Evolutionary conservation across 2,329 filamentous ascomycete species (phyloP).

Genomic region (Sporothrix inflata): DNA sequence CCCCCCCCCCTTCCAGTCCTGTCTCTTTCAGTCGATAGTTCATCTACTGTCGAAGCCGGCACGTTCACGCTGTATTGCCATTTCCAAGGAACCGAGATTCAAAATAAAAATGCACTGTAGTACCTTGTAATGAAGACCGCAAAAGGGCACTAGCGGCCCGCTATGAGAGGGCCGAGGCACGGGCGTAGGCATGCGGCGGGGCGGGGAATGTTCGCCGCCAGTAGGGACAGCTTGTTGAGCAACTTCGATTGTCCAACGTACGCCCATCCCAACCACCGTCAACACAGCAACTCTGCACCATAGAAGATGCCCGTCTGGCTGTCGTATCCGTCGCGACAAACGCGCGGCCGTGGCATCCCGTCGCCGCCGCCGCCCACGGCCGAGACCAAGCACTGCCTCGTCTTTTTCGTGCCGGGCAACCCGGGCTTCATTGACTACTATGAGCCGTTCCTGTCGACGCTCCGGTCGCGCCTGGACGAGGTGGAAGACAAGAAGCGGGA

Average conservation of each 20-base stretch:
- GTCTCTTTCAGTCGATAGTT: no score
- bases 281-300: background rate
- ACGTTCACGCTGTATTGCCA: no score
- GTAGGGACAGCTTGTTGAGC: background rate
- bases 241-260: background rate
- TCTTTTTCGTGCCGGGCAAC: slow-evolving; percentile 78
- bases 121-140: background rate
- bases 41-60: no score
- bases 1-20: no score
- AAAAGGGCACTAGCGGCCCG: slow-evolving; percentile 7
- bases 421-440: slow-evolving; percentile 78
- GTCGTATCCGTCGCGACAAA: slow-evolving; percentile 29
- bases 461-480: slow-evolving; percentile 58
- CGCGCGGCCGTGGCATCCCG: background rate
- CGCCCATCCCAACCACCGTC: background rate
- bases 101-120: background rate
- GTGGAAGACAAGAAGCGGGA: slow-evolving; percentile 39
- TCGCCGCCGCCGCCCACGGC: background rate
- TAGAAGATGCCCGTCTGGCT: slow-evolving; percentile 30
- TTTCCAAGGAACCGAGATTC: no score
- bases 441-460: slow-evolving; percentile 62
- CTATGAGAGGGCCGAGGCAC: slow-evolving; percentile 11
- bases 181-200: background rate
- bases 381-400: slow-evolving; percentile 45
- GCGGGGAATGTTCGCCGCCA: background rate